Percentiles rank a stretch among this genome's conserved stretches.
Conservation (phyloP, 2,329 filamentous ascomycete genomes). For the Diaporthe citriasiana region DNA sequence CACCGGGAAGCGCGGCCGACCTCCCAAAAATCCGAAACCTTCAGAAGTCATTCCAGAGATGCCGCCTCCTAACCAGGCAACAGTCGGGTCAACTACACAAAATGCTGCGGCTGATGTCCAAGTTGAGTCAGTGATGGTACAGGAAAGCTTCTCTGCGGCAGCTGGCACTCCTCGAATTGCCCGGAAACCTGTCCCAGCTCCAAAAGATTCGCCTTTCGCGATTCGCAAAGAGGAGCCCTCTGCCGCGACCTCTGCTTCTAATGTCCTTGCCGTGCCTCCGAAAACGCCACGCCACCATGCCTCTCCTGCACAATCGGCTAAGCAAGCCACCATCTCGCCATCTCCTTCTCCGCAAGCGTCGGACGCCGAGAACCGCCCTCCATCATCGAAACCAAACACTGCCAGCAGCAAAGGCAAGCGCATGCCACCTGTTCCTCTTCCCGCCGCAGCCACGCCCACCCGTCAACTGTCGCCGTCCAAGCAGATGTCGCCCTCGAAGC, state of each 20-base stretch:
- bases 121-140: conserved; percentile 33
- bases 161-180: conserved; percentile 41
- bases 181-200: conserved; percentile 38
- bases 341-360: conserved; percentile 82
- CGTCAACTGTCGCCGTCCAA: conserved; percentile 73
- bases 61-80: neutral
- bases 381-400: conserved; percentile 72
- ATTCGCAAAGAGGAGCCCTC: conserved; percentile 50
- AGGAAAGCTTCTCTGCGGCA: conserved; percentile 39
- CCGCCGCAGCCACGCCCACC: conserved; percentile 62
- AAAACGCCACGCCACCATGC: conserved; percentile 59
- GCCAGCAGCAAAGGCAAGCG: conserved; percentile 61
- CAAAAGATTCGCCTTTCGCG: conserved; percentile 42
- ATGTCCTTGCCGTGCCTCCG: conserved; percentile 44
- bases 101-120: conserved; percentile 39
- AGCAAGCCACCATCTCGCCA: conserved; percentile 69
- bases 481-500: conserved; percentile 41
- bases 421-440: conserved; percentile 57
- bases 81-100: conserved; percentile 4
- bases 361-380: conserved; percentile 84
- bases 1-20: conserved; percentile 50
- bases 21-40: conserved; percentile 50
- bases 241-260: conserved; percentile 45
- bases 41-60: conserved; percentile 32
- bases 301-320: conserved; percentile 63